Conservation (phyloP, 768 basidiomycete species). For the Boletus speciosus region DNA sequence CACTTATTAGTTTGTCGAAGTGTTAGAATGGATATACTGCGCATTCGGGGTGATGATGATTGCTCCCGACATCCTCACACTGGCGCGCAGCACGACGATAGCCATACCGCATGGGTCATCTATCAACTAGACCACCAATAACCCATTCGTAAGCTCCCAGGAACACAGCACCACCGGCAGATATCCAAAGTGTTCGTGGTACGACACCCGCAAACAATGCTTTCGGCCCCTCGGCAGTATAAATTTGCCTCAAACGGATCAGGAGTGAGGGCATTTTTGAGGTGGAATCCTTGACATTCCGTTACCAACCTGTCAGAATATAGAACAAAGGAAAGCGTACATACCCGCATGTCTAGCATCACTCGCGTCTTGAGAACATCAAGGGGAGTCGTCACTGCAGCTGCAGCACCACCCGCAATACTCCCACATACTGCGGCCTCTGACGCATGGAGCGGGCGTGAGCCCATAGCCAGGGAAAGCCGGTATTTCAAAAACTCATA, state of each 20-base stretch:
- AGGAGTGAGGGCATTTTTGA: slow-evolving; percentile 53
- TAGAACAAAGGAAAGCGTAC: slow-evolving; percentile 18
- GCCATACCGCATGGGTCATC: slow-evolving; percentile 4
- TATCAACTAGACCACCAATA: slow-evolving; percentile 45
- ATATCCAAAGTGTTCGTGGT: slow-evolving; percentile 95
- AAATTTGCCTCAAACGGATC: slow-evolving; percentile 62
- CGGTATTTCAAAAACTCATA: slow-evolving; percentile 83
- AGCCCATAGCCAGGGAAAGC: slow-evolving; percentile 50
- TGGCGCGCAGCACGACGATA: background rate
- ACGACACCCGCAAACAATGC: slow-evolving; percentile 86
- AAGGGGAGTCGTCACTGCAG: slow-evolving; percentile 87
- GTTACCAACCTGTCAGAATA: background rate
- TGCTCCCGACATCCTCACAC: background rate
- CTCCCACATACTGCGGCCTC: slow-evolving; percentile 89
- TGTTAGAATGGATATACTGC: too few species aligned
- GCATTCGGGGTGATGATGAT: too few species aligned
- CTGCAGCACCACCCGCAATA: slow-evolving; percentile 86
- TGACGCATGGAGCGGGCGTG: slow-evolving; percentile 60
- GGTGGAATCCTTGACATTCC: slow-evolving; percentile 42
- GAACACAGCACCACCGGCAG: slow-evolving; percentile 94
- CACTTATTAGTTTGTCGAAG: too few species aligned
- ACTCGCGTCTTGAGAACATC: slow-evolving; percentile 97
- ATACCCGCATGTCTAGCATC: slow-evolving; percentile 87
- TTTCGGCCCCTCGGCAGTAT: slow-evolving; percentile 60
- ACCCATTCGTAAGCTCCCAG: slow-evolving; percentile 94